Evolutionary conservation across 805 yeast species (phyloP).

Genomic region (Nakazawaea ambrosiae): DNA sequence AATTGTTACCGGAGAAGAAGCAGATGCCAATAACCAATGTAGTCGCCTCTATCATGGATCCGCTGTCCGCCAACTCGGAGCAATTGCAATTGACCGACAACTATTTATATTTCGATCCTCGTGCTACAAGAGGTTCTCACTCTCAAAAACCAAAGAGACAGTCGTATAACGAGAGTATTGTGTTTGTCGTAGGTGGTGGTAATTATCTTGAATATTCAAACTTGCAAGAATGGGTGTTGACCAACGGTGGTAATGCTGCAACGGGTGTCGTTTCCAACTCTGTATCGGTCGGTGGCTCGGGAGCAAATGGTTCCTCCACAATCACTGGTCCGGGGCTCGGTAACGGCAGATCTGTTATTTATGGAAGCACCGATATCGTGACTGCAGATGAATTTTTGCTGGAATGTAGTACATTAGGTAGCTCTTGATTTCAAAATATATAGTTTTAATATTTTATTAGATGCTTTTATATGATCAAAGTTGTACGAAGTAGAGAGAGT

Average conservation of each 20-base stretch:
- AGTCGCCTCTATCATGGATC: slow-evolving; percentile 89
- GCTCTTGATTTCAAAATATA: too few species aligned
- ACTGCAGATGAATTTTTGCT: slow-evolving; percentile 64
- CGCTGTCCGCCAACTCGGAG: slow-evolving; percentile 52
- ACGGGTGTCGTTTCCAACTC: slow-evolving; percentile 11
- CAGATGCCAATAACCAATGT: slow-evolving; percentile 84
- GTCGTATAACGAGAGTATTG: slow-evolving; percentile 72
- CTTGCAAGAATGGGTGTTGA: slow-evolving; percentile 77
- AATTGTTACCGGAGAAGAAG: slow-evolving; percentile 79
- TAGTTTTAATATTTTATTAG: too few species aligned
- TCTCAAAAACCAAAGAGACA: slow-evolving; percentile 84
- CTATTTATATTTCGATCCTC: slow-evolving; percentile 86
- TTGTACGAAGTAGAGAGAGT: too few species aligned
- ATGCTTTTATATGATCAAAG: too few species aligned
- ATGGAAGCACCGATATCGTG: slow-evolving; percentile 78
- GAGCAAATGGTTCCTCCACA: neutral
- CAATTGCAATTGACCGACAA: slow-evolving; percentile 78
- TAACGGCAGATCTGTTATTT: slow-evolving; percentile 52
- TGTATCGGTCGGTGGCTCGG: slow-evolving; percentile 11
- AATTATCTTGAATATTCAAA: slow-evolving; percentile 91
- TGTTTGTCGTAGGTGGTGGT: slow-evolving; percentile 96
- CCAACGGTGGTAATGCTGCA: slow-evolving; percentile 23
- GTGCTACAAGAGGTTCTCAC: slow-evolving; percentile 77
- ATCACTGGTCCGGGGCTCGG: too few species aligned
- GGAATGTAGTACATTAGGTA: slow-evolving; percentile 55